Conservation (phyloP, 139 green algal species). For the Volvox africanus region DNA sequence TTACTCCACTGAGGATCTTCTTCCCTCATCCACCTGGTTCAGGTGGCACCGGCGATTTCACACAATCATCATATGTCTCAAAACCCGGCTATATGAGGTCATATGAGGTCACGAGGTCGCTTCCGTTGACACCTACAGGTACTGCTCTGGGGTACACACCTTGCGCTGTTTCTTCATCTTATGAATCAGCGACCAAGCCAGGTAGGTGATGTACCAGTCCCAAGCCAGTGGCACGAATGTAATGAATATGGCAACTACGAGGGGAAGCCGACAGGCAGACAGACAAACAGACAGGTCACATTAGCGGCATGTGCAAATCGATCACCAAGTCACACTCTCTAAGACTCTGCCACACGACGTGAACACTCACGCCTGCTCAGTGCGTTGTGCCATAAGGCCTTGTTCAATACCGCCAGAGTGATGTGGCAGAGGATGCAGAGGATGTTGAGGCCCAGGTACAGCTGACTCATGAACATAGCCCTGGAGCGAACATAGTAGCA, state of each 20-base stretch:
- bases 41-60: too few species aligned
- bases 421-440: slow-evolving; percentile 5
- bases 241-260: slow-evolving; percentile 6
- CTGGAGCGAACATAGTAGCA: neutral
- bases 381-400: neutral
- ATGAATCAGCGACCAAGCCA: slow-evolving; percentile 29
- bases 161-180: slow-evolving; percentile 43
- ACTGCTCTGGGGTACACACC: too few species aligned
- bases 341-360: too few species aligned
- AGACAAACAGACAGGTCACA: too few species aligned
- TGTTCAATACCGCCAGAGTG: neutral
- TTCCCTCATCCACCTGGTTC: too few species aligned
- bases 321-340: too few species aligned
- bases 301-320: too few species aligned
- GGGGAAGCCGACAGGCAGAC: neutral
- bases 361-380: slow-evolving; percentile 9
- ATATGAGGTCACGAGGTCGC: too few species aligned
- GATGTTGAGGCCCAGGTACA: slow-evolving; percentile 5
- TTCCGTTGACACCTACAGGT: too few species aligned
- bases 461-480: neutral
- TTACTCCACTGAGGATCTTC: too few species aligned
- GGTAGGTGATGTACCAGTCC: slow-evolving; percentile 45
- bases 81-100: too few species aligned
- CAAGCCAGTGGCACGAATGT: slow-evolving; percentile 14
- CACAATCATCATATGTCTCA: too few species aligned